phyloP scores from a whole-genome alignment of 441 rosid genomes.

The Adansonia rubrostipa region DNA sequence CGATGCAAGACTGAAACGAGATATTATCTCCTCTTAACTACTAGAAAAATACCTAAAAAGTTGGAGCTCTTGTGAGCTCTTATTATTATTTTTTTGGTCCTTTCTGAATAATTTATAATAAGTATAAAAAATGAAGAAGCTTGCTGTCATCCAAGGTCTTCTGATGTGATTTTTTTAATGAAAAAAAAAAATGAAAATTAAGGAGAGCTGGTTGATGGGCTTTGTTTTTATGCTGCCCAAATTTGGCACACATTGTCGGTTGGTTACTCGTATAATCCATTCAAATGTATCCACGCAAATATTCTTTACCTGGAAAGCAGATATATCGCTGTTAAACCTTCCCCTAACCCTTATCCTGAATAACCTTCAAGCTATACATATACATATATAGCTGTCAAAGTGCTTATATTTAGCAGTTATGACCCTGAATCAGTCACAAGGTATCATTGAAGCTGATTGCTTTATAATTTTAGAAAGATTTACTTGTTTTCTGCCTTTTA shows the following conservation, averaged over 20 bases:
- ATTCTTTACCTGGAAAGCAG: conserved; percentile 19
- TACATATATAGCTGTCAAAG: not conserved
- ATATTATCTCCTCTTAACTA: not conserved
- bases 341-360: conserved; percentile 14
- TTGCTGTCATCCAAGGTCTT: conserved; percentile 11
- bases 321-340: not conserved
- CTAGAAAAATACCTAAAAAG: too few species aligned
- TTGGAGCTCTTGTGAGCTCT: too few species aligned
- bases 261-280: conserved; percentile 26
- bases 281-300: conserved; percentile 23
- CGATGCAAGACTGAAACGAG: not conserved
- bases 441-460: conserved; percentile 6
- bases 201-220: conserved; percentile 7
- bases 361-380: conserved; percentile 9
- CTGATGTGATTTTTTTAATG: not conserved
- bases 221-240: conserved; percentile 23
- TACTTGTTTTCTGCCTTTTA: not conserved
- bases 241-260: conserved; percentile 38
- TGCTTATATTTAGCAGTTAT: not conserved
- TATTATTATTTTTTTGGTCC: not conserved
- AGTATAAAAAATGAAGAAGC: not conserved
- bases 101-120: not conserved
- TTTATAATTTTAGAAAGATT: not conserved
- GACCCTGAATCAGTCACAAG: conserved; percentile 11
- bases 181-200: not conserved